Percentiles rank a stretch among this genome's conserved stretches.
Evolutionary conservation across 2,329 filamentous ascomycete species (phyloP).

Genomic region (Talaromyces sp.): DNA sequence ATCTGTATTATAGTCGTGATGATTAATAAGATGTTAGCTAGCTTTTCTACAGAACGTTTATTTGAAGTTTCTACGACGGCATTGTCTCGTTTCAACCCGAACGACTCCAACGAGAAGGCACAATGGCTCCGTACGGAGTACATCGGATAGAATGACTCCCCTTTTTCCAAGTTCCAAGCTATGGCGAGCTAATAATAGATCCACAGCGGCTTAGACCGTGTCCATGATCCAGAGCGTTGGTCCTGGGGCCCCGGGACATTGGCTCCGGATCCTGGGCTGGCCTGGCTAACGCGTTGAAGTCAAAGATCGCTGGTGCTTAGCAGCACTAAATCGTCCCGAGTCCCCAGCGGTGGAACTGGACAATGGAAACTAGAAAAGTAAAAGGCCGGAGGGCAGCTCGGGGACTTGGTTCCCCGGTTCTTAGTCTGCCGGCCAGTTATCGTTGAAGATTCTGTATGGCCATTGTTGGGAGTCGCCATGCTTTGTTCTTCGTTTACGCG

Average conservation of each 20-base stretch:
- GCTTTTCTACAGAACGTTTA: too few species aligned
- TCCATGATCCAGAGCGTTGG: not conserved
- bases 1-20: too few species aligned
- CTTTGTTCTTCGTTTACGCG: not conserved
- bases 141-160: not conserved
- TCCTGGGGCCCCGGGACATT: not conserved
- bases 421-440: not conserved
- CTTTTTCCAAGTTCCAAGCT: not conserved
- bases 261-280: not conserved
- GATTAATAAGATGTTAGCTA: too few species aligned
- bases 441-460: not conserved
- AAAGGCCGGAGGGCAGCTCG: not conserved
- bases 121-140: too few species aligned
- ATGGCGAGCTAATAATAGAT: not conserved
- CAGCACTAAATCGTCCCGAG: not conserved
- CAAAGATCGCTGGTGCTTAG: not conserved
- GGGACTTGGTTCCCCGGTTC: not conserved
- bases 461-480: not conserved
- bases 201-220: not conserved
- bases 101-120: not conserved
- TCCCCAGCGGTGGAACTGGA: not conserved
- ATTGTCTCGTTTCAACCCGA: not conserved
- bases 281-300: not conserved
- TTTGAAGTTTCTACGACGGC: too few species aligned
- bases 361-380: not conserved